Evolutionary conservation across 805 yeast species (phyloP).

Genomic region (Starmerella floris): DNA sequence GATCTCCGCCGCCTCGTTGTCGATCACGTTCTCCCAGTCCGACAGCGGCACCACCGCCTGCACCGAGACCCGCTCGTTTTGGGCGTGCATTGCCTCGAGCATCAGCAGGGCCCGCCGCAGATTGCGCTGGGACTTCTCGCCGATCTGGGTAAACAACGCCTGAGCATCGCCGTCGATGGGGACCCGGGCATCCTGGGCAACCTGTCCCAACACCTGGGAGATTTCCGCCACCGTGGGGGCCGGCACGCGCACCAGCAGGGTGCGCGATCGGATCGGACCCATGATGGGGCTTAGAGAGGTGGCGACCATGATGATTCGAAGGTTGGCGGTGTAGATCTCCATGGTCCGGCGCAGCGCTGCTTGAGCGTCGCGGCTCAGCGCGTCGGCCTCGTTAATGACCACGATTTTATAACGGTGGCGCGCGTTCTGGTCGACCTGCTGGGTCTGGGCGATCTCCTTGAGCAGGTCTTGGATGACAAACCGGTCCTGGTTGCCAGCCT

Average conservation of each 20-base stretch:
- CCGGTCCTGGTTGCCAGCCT: constrained; percentile 90
- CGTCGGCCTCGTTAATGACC: constrained; percentile 87
- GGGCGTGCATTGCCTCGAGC: constrained; percentile 56
- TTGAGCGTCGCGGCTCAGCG: constrained; percentile 90
- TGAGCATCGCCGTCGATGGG: constrained; percentile 30
- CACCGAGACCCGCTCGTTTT: constrained; percentile 22
- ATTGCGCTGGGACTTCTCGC: constrained; percentile 49
- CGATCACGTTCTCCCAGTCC: constrained; percentile 83
- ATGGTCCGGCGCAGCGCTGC: constrained; percentile 82
- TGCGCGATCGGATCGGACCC: constrained; percentile 87
- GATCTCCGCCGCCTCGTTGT: constrained; percentile 48
- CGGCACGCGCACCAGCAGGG: constrained; percentile 73
- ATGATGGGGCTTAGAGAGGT: constrained; percentile 86
- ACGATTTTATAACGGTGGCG: constrained; percentile 54
- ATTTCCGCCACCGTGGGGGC: constrained; percentile 60
- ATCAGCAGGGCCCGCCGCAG: constrained; percentile 64
- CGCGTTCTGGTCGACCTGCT: constrained; percentile 70
- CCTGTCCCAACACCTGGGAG: constrained; percentile 38
- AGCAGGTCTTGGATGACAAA: constrained; percentile 87
- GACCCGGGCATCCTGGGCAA: constrained; percentile 46
- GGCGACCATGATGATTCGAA: constrained; percentile 71
- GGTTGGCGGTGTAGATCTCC: constrained; percentile 50
- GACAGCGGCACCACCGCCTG: constrained; percentile 48
- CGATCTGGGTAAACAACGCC: constrained; percentile 40
- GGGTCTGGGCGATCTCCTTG: constrained; percentile 90